Percentiles rank a stretch among this genome's conserved stretches.
phyloP scores from a whole-genome alignment of 2,329 filamentous ascomycete genomes.

The Dothideomycetes sp. region DNA sequence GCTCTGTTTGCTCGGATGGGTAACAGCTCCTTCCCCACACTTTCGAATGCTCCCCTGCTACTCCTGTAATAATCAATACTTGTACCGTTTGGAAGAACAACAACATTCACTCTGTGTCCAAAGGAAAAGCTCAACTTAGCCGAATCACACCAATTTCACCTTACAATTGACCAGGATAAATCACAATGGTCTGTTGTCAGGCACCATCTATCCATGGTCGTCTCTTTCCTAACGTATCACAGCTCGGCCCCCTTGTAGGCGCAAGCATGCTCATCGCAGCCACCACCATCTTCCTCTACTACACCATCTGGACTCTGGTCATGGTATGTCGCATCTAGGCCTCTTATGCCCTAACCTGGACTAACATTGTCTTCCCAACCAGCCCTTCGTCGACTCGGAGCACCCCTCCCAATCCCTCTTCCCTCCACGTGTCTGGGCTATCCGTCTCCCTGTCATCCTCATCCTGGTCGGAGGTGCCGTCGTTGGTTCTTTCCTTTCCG shows the following conservation, averaged over 20 bases:
- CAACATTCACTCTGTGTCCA: not conserved
- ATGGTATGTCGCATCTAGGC: conserved; percentile 56
- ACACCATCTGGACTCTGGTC: conserved; percentile 92
- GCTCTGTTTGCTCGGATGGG: no score
- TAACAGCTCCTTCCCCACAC: no score
- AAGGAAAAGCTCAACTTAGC: not conserved
- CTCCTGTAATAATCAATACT: no score
- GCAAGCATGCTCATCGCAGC: conserved; percentile 67
- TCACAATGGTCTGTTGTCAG: conserved; percentile 16
- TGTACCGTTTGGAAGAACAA: no score
- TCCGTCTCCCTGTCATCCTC: conserved; percentile 95
- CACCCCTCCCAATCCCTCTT: conserved; percentile 93
- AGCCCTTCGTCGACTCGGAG: conserved; percentile 96
- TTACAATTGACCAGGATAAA: not conserved
- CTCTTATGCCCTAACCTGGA: not conserved
- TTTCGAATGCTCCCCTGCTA: no score
- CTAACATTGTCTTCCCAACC: not conserved
- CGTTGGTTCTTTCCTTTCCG: conserved; percentile 87
- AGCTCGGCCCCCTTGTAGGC: conserved; percentile 86
- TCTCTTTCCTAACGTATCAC: conserved; percentile 13
- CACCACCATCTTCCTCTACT: conserved; percentile 74
- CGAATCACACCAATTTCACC: not conserved
- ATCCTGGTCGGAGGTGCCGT: conserved; percentile 86
- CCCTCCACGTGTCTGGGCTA: conserved; percentile 95
- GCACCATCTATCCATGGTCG: not conserved